These are phyloP conservation scores for Saccharomycopsis vini DNA, from an alignment of 805 yeast genomes.

Conservation along the genomic window DNA sequence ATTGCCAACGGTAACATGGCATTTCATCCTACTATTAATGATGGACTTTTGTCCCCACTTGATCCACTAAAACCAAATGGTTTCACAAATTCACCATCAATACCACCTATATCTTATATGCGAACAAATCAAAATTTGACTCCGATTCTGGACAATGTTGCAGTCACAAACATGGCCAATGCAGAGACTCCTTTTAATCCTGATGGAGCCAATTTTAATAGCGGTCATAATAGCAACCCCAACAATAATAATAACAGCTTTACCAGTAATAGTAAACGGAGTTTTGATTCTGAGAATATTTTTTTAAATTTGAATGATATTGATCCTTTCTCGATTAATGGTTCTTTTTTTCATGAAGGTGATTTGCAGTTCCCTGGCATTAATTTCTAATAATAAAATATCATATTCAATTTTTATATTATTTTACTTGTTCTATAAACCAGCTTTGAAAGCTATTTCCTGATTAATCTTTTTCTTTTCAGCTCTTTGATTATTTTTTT, in stretches of 20 bases:
- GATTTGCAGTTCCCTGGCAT: not conserved
- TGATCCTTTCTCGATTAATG: constrained; percentile 11
- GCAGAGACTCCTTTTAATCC: not conserved
- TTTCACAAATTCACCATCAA: too few species aligned
- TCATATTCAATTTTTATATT: not conserved
- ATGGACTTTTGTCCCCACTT: too few species aligned
- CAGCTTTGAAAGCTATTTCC: too few species aligned
- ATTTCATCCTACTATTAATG: not conserved
- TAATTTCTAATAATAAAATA: not conserved
- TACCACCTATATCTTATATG: too few species aligned
- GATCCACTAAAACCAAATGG: too few species aligned
- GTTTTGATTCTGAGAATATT: constrained; percentile 2
- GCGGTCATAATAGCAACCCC: not conserved
- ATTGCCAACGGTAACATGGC: not conserved
- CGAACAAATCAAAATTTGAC: not conserved
- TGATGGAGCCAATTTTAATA: too few species aligned
- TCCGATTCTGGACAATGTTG: too few species aligned
- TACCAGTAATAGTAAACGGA: not conserved
- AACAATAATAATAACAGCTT: not conserved
- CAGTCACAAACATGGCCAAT: too few species aligned
- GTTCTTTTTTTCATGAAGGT: constrained; percentile 4
- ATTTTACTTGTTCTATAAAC: not conserved
- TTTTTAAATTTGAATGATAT: constrained; percentile 7
- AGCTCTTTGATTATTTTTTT: too few species aligned
- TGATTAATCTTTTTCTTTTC: not conserved